Conservation (phyloP, 2,329 filamentous ascomycete species). For the Magnaporthiopsis poae region DNA sequence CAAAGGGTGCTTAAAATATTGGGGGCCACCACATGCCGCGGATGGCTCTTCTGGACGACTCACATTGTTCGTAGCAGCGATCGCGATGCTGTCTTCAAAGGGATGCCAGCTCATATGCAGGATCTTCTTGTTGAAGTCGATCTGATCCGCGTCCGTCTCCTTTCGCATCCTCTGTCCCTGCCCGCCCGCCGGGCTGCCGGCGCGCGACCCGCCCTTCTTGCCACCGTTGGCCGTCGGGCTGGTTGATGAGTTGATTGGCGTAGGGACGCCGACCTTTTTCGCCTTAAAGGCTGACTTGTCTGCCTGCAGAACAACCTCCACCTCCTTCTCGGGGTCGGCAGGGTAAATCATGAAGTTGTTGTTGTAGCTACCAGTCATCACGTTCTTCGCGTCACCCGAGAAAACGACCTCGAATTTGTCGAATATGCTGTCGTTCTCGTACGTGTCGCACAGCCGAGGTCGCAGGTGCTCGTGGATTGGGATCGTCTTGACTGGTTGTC, state of each 20-base stretch:
- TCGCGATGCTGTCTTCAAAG: conserved; percentile 97
- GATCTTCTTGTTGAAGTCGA: conserved; percentile 99
- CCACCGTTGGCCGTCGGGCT: conserved; percentile 63
- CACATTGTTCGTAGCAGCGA: conserved; percentile 98
- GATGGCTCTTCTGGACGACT: conserved; percentile 31
- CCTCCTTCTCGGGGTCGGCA: conserved; percentile 88
- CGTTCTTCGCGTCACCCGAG: conserved; percentile 94
- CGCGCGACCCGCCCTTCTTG: conserved; percentile 82
- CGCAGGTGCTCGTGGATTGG: conserved; percentile 95
- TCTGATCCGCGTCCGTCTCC: conserved; percentile 97
- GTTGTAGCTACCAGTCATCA: conserved; percentile 99
- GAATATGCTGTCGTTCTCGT: conserved; percentile 98
- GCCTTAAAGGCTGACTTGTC: conserved; percentile 99
- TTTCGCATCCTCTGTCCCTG: conserved; percentile 94
- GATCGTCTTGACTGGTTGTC: conserved; percentile 94
- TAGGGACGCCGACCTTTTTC: conserved; percentile 97
- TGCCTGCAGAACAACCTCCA: conserved; percentile 91
- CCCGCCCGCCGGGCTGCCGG: conserved; percentile 71
- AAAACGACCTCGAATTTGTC: conserved; percentile 99
- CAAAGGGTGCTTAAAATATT: background rate
- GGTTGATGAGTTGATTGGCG: conserved; percentile 78
- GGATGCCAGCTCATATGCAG: conserved; percentile 99
- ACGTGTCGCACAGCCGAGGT: conserved; percentile 90
- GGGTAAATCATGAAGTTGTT: conserved; percentile 99
- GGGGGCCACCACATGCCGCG: background rate